These are phyloP conservation scores for Penicillium odoratum DNA, from an alignment of 495 filamentous ascomycete species.

Conservation along the genomic window DNA sequence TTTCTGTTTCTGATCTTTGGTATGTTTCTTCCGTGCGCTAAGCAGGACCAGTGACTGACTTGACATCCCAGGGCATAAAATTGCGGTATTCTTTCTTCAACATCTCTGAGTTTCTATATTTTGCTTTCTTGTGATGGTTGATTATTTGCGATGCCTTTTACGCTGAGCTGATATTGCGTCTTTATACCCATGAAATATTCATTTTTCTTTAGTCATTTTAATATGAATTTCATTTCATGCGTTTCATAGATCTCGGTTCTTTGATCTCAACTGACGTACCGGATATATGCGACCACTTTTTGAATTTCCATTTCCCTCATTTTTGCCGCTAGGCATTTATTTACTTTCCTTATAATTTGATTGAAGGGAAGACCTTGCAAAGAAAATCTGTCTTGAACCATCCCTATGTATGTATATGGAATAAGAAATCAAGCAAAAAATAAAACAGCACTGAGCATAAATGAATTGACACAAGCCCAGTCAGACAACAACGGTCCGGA, in stretches of 20 bases:
- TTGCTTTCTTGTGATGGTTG: neutral
- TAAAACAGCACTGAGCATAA: too few species aligned
- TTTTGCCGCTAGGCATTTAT: too few species aligned
- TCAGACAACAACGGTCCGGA: too few species aligned
- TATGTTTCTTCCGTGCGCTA: conserved; percentile 1
- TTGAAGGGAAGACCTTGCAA: too few species aligned
- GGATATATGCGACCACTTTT: too few species aligned
- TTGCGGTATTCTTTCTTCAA: neutral
- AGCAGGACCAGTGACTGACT: neutral
- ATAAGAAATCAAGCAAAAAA: too few species aligned
- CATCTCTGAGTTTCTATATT: neutral
- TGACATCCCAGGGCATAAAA: neutral
- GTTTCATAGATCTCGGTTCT: neutral
- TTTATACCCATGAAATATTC: neutral
- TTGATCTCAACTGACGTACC: neutral
- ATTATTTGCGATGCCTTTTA: neutral
- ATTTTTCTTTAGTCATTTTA: neutral
- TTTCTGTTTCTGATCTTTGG: conserved; percentile 25
- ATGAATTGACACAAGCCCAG: too few species aligned
- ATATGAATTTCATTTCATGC: neutral
- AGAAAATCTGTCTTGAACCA: too few species aligned
- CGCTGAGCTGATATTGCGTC: neutral
- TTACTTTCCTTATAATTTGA: too few species aligned
- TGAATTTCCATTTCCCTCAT: too few species aligned
- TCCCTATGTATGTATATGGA: too few species aligned